phyloP scores from a whole-genome alignment of 441 rosid species.

The Eutrema salsugineum region DNA sequence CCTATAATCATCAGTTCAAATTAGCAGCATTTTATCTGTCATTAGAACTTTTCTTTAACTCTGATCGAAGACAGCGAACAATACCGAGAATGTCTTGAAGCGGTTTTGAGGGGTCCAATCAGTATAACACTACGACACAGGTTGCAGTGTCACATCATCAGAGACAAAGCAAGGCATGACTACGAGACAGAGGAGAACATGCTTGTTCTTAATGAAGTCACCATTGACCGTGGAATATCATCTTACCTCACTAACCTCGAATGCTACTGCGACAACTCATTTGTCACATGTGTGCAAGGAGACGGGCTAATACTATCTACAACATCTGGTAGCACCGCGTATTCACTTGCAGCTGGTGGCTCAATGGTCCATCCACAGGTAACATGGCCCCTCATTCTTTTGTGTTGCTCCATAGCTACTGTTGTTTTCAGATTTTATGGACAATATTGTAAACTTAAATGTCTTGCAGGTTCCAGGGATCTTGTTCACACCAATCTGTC shows the following conservation, averaged over 20 bases:
- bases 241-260: slow-evolving; percentile 95
- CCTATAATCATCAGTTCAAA: slow-evolving; percentile 4
- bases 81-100: slow-evolving; percentile 77
- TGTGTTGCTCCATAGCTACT: not conserved
- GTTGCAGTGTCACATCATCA: slow-evolving; percentile 73
- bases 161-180: slow-evolving; percentile 81
- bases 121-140: slow-evolving; percentile 93
- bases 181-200: slow-evolving; percentile 69
- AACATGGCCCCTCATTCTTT: not conserved
- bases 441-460: slow-evolving; percentile 3
- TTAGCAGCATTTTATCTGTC: slow-evolving; percentile 2
- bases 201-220: slow-evolving; percentile 93
- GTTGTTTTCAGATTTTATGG: not conserved
- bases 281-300: slow-evolving; percentile 96
- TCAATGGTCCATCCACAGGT: slow-evolving; percentile 99
- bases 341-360: slow-evolving; percentile 98
- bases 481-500: slow-evolving; percentile 97
- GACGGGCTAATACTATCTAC: slow-evolving; percentile 96
- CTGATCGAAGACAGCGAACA: slow-evolving; percentile 68
- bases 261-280: slow-evolving; percentile 92
- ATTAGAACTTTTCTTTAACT: slow-evolving; percentile 44
- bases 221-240: slow-evolving; percentile 96
- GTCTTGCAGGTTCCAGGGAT: slow-evolving; percentile 90
- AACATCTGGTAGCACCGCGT: slow-evolving; percentile 99
- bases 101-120: slow-evolving; percentile 79